Base-by-base conservation (phyloP, 345 rosid species). In the Populus deltoides region DNA sequence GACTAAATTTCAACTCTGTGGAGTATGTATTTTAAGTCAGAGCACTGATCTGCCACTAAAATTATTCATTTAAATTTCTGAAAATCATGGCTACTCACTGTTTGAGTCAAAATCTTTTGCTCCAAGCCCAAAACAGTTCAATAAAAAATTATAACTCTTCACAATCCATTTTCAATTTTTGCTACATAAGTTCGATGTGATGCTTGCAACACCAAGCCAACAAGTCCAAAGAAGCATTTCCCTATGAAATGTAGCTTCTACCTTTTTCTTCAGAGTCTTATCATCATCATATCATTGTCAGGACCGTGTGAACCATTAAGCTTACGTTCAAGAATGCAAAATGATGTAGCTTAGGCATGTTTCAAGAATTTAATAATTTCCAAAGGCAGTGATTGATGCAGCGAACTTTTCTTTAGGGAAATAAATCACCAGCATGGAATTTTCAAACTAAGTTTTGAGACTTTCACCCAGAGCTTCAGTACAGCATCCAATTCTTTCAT, bases 201-300 rank as follows among this genome's bases (percentile, higher is more conserved):
- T 55, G n/a, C 61, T 55, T 8, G 61, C 33, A 59, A 35, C 43
- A 39, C 22, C 43, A 18, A 61, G 15, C 45, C 77, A 61, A 62
- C 24, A 59, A 16, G 24, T 24, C 63, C 27, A 22, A 11, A 55
- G 75, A 55, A 6, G 66, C 49, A 53, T 53, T 72, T 35, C 33
- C 8, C 24, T 17, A 55, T 57, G 45, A 35, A 70, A 43, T 65
- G 78, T 71, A 75, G 78, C 65, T 47, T 65, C 72, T 4, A 11
- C 45, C 29, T 63, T 51, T 33, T 16, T 25, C 65, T 68, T n/a
- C 38, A 35, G n/a, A 49, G 7, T 43, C 45, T 43, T 65, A 4
- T 15, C 53, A 66, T 36, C 27, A 9, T 67, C 18, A 22, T 22
- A 8, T 0, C 63, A 75, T 22, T 47, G 49, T 47, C 38, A 16